A percentile compares a stretch with the other conserved stretches of the same genome.
Conservation (phyloP, 2,329 filamentous ascomycete species). For the Sarocladium brachiariae region DNA sequence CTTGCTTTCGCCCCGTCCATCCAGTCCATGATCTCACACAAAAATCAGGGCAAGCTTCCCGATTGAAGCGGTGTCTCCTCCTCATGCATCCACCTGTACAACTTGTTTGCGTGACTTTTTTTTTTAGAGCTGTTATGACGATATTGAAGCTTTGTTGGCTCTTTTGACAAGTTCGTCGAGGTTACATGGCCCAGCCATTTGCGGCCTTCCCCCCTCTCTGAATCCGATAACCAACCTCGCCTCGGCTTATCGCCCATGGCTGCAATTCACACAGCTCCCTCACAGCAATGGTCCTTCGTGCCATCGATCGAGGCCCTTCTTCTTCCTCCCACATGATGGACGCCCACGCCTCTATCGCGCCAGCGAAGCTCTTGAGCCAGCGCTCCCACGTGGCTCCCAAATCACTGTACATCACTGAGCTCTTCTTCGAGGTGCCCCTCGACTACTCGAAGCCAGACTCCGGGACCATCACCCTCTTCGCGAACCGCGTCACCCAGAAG, state of each 20-base stretch:
- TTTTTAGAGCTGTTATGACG: too few relatives aligned
- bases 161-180: too few relatives aligned
- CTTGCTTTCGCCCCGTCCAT: too few relatives aligned
- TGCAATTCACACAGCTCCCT: background rate
- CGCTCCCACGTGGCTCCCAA: conserved; percentile 45
- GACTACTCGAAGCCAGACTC: conserved; percentile 61
- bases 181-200: too few relatives aligned
- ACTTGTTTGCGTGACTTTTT: background rate
- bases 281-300: background rate
- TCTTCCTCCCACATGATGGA: background rate
- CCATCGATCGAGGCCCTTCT: background rate
- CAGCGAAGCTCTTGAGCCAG: conserved; percentile 33
- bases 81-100: background rate
- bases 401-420: conserved; percentile 68
- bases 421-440: conserved; percentile 80
- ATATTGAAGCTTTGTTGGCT: too few relatives aligned
- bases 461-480: conserved; percentile 68
- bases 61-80: background rate
- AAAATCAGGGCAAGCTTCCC: too few relatives aligned
- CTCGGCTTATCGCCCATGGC: background rate
- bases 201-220: too few relatives aligned
- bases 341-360: conserved; percentile 18
- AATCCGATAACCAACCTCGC: background rate
- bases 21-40: too few relatives aligned
- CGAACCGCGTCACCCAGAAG: conserved; percentile 61